Percentiles rank a stretch among this genome's conserved stretches.
These are phyloP conservation scores for Cladosporium sp. DNA, from an alignment of 2,329 filamentous ascomycete genomes.

Conservation along the genomic window DNA sequence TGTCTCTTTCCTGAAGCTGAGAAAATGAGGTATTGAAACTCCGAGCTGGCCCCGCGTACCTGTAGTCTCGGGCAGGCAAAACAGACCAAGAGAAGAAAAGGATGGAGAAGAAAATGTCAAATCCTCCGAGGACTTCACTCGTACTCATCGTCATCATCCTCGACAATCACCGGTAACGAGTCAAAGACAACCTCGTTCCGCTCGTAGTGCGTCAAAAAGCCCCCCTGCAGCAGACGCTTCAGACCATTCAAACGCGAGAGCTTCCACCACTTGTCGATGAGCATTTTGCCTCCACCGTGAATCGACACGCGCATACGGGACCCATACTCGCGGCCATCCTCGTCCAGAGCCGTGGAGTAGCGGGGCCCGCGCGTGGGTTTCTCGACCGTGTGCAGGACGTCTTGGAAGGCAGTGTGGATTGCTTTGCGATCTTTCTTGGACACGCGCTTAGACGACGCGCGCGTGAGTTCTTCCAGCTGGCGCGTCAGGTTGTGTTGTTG, in stretches of 20 bases:
- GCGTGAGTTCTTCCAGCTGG: conserved; percentile 56
- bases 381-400: conserved; percentile 62
- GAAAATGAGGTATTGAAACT: no score
- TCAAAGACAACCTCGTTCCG: conserved; percentile 58
- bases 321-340: conserved; percentile 57
- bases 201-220: conserved; percentile 60
- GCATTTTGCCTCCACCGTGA: conserved; percentile 54
- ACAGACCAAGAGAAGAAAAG: no score
- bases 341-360: conserved; percentile 60
- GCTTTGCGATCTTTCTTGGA: conserved; percentile 63
- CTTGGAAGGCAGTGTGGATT: conserved; percentile 61
- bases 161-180: conserved; percentile 45
- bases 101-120: no score
- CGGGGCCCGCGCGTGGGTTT: conserved; percentile 62
- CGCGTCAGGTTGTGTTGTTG: conserved; percentile 57
- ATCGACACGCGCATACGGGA: conserved; percentile 59
- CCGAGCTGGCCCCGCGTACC: no score
- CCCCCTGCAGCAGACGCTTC: conserved; percentile 56
- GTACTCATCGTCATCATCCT: conserved; percentile 19
- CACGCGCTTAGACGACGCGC: conserved; percentile 56
- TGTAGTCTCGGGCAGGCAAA: no score
- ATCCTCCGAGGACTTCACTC: no score
- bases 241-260: conserved; percentile 58
- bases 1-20: no score
- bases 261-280: conserved; percentile 71